Evolutionary conservation across 176 grass and related monocot species (phyloP).

Genomic region (Musa troglodytarum): DNA sequence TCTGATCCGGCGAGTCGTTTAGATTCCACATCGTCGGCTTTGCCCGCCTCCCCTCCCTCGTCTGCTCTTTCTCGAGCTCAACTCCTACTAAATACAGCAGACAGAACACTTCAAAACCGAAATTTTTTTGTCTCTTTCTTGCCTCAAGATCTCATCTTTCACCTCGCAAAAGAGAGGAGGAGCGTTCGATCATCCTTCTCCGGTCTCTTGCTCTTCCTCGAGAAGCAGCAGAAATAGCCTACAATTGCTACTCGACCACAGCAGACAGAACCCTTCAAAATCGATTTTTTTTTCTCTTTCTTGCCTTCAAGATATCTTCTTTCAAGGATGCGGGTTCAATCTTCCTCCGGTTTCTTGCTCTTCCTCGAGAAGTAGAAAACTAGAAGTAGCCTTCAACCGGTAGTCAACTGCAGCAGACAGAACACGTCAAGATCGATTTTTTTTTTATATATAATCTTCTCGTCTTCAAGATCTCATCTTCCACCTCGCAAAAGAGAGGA

Average conservation of each 20-base stretch:
- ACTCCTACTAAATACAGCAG: neutral
- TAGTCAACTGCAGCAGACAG: too few relatives aligned
- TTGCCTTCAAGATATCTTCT: neutral
- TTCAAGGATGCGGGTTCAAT: neutral
- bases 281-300: neutral
- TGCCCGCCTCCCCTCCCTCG: too few relatives aligned
- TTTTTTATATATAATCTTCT: too few relatives aligned
- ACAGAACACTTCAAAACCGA: too few relatives aligned
- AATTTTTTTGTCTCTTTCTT: neutral
- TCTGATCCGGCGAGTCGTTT: conserved; percentile 56
- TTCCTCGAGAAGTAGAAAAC: neutral
- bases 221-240: neutral
- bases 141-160: neutral
- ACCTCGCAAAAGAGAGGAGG: neutral
- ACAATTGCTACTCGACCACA: neutral
- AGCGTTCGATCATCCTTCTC: neutral
- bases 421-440: too few relatives aligned
- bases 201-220: neutral
- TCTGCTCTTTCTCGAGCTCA: neutral
- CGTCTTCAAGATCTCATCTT: too few relatives aligned
- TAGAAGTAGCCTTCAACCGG: too few relatives aligned
- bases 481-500: too few relatives aligned
- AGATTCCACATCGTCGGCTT: conserved; percentile 74
- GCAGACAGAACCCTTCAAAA: neutral
- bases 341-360: neutral